Percentiles rank a stretch among this genome's conserved stretches.
These are phyloP conservation scores for Beauveria scarabaeidicola DNA, from an alignment of 2,329 filamentous ascomycete species.

Conservation along the genomic window DNA sequence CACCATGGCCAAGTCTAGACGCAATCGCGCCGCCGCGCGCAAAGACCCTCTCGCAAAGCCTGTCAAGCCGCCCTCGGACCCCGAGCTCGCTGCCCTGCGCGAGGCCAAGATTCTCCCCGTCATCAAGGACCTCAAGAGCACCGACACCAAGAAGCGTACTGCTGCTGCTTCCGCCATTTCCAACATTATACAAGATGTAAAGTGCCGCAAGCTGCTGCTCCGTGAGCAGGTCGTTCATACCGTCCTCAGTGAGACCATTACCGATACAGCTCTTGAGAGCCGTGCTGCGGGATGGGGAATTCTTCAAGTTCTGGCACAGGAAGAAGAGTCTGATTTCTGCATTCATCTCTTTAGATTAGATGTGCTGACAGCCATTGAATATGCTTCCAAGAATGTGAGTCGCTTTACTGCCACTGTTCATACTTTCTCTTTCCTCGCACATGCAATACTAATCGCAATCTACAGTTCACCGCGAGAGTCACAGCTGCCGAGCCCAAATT, in stretches of 20 bases:
- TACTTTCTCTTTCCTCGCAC: neutral
- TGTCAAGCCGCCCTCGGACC: slow-evolving; percentile 53
- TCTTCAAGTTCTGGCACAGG: slow-evolving; percentile 49
- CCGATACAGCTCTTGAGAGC: slow-evolving; percentile 54
- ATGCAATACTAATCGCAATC: neutral
- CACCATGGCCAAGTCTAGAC: slow-evolving; percentile 52
- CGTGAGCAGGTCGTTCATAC: slow-evolving; percentile 58
- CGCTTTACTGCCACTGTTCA: neutral
- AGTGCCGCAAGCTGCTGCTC: slow-evolving; percentile 56
- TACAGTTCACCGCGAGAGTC: slow-evolving; percentile 36
- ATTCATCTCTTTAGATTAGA: slow-evolving; percentile 56
- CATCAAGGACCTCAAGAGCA: slow-evolving; percentile 49
- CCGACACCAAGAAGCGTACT: slow-evolving; percentile 50
- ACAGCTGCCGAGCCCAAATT: slow-evolving; percentile 33
- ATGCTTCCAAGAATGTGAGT: slow-evolving; percentile 45
- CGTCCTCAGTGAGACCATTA: slow-evolving; percentile 55
- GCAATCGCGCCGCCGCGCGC: slow-evolving; percentile 41
- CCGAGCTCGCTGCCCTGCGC: slow-evolving; percentile 53
- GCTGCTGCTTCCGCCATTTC: slow-evolving; percentile 51
- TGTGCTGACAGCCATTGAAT: slow-evolving; percentile 50
- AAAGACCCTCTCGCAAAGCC: slow-evolving; percentile 48
- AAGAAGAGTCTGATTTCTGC: slow-evolving; percentile 60
- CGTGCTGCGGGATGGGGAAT: slow-evolving; percentile 61
- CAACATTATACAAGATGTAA: slow-evolving; percentile 53
- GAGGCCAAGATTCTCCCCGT: slow-evolving; percentile 56